phyloP scores from a whole-genome alignment of 164 flowering plant genomes.

The Umbilicus rupestris region DNA sequence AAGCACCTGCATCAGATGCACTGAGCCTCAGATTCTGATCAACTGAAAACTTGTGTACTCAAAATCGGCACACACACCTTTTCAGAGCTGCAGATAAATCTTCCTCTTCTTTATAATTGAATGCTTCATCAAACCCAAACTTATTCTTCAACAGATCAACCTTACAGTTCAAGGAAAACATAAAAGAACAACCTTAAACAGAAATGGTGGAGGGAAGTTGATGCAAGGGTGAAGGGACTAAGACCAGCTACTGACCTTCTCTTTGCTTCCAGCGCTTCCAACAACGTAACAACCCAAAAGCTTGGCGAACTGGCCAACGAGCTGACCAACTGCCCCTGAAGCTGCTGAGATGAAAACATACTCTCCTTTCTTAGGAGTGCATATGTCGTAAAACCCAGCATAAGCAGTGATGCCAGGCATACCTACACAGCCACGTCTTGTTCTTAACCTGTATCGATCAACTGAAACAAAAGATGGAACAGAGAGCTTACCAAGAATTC shows the following conservation, averaged over 20 bases:
- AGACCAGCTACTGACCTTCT: constrained; percentile 14
- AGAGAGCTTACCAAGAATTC: constrained; percentile 25
- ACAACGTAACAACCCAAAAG: constrained; percentile 20
- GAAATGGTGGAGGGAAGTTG: no score
- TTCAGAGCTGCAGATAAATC: constrained; percentile 23
- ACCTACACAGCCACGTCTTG: constrained; percentile 7
- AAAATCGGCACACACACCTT: constrained; percentile 11
- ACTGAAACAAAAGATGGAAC: background rate
- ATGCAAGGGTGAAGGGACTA: background rate
- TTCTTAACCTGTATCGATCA: background rate
- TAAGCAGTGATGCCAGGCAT: constrained; percentile 24
- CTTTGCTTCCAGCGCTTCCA: constrained; percentile 21
- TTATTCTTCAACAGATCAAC: constrained; percentile 23
- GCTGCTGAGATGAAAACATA: constrained; percentile 19
- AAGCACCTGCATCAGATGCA: constrained; percentile 18
- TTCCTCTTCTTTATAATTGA: constrained; percentile 30
- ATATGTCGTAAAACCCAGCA: constrained; percentile 17
- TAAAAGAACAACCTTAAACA: no score
- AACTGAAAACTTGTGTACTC: background rate
- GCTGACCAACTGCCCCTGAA: constrained; percentile 16
- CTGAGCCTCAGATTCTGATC: background rate
- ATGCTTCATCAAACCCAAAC: constrained; percentile 33
- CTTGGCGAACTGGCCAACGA: constrained; percentile 21
- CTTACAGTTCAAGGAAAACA: no score
- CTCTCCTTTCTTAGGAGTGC: constrained; percentile 25